Evolutionary conservation across 495 filamentous ascomycete genomes (phyloP), one percentile per base, ranked within the genome.

Genomic region (Penicillium psychrofluorescens): DNA sequence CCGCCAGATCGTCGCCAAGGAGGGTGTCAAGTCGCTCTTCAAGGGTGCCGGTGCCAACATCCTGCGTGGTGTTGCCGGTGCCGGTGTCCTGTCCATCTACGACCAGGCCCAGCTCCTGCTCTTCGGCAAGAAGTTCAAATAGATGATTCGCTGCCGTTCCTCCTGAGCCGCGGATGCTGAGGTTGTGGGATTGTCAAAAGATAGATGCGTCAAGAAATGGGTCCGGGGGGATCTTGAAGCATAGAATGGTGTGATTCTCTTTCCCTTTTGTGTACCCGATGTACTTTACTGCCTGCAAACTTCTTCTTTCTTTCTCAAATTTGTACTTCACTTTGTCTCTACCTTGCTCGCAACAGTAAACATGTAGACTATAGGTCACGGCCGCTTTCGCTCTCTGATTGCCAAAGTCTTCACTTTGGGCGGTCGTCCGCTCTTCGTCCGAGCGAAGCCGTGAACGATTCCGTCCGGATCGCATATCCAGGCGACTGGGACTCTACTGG

Each of bases 11-110:
- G 70, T 96, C 65, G 90, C 89, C 75, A 85, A 86, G 72, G 94
- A 97, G 79, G 92, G 92, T 80, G 79, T 88, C 71, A 81, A 78
- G 73, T 98, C 92, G 58, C 90, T 98, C 72, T 98, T 98, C 88
- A 98, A 98, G 87, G 92, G 92, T 88, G 92, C 92, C 63, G 92
- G 94, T 87, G 92, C 92, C 76, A 98, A 98, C 84, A 98, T 98
- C 72, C 94, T 98, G 78, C 92, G 92, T 95, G 92, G 92, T 95
- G 92, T 98, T 63, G 92, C 92, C 66, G 92, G 92, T 89, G 92
- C 92, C 76, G 92, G 92, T 97, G 92, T 98, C 71, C 81, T 98
- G 65, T 98, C 92, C 65, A 95, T 98, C 87, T 98, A 98, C 74
- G 92, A 98, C 71, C 92, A 97, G 79, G 87, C 84, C 69, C 92